Percentiles rank a stretch among this genome's conserved stretches.
Evolutionary conservation across 441 rosid genomes (phyloP).

Genomic region (Bocquillonia castaneifolia): DNA sequence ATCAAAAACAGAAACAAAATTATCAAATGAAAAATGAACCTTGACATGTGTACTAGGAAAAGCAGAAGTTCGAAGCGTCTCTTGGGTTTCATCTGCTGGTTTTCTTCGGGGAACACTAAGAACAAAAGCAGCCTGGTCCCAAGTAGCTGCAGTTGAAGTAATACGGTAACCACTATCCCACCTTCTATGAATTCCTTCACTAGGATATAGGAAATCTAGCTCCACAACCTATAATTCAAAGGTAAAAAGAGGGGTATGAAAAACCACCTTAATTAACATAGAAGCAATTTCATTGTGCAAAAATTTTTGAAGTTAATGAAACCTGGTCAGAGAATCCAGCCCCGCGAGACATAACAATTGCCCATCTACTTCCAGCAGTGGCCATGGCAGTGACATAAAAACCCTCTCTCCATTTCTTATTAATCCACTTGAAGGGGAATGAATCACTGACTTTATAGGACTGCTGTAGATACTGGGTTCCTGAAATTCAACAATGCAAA

Average conservation of each 20-base stretch:
- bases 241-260: neutral
- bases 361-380: slow-evolving; percentile 93
- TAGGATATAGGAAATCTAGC: slow-evolving; percentile 88
- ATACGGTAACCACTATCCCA: slow-evolving; percentile 93
- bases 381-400: slow-evolving; percentile 92
- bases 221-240: slow-evolving; percentile 65
- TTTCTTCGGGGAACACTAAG: slow-evolving; percentile 84
- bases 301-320: slow-evolving; percentile 10
- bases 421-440: slow-evolving; percentile 95
- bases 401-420: slow-evolving; percentile 93
- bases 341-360: slow-evolving; percentile 92
- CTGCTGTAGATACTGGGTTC: slow-evolving; percentile 86
- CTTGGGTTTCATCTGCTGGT: slow-evolving; percentile 81
- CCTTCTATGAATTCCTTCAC: slow-evolving; percentile 93
- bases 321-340: slow-evolving; percentile 88
- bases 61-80: slow-evolving; percentile 85
- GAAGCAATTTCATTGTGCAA: slow-evolving; percentile 9
- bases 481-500: slow-evolving; percentile 32
- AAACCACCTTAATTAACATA: slow-evolving; percentile 5
- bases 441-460: slow-evolving; percentile 93
- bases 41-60: slow-evolving; percentile 94
- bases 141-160: slow-evolving; percentile 85
- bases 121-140: slow-evolving; percentile 88
- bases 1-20: slow-evolving; percentile 4
- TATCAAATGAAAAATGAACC: slow-evolving; percentile 35